Conservation (phyloP, 192 early-diverging fungal species). For the Coemansia sp. region DNA sequence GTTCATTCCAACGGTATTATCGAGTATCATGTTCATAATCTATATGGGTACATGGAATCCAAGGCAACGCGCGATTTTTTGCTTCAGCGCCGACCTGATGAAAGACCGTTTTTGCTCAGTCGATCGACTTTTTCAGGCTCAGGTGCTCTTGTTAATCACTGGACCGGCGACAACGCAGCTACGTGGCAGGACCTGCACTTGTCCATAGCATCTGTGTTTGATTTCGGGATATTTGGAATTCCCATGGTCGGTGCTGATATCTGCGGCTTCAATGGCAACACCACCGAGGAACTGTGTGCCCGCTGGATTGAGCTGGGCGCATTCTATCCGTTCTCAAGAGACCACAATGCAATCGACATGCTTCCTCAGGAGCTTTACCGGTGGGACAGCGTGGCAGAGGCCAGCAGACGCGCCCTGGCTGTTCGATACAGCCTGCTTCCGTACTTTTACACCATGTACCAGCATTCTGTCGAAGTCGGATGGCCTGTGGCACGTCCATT, state of each 20-base stretch:
- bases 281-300: conserved; percentile 64
- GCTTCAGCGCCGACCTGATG: conserved; percentile 34
- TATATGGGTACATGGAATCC: conserved; percentile 65
- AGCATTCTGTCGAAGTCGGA: conserved; percentile 54
- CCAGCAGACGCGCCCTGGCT: conserved; percentile 53
- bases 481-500: conserved; percentile 59
- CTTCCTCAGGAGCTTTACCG: conserved; percentile 63
- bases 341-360: conserved; percentile 60
- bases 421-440: conserved; percentile 64
- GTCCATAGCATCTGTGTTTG: conserved; percentile 63
- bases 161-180: conserved; percentile 64
- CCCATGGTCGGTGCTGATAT: conserved; percentile 71
- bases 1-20: conserved; percentile 53
- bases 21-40: conserved; percentile 61
- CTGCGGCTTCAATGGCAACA: conserved; percentile 64
- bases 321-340: conserved; percentile 64
- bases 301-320: conserved; percentile 67
- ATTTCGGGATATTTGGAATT: conserved; percentile 71
- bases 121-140: conserved; percentile 67
- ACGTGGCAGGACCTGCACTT: conserved; percentile 59
- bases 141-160: conserved; percentile 45
- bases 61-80: conserved; percentile 52
- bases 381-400: conserved; percentile 59
- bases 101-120: conserved; percentile 63
- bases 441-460: conserved; percentile 62